A percentile compares a stretch with the other conserved stretches of the same genome.
These are phyloP conservation scores for Fusarium nelsonii DNA, from an alignment of 2,329 filamentous ascomycete species.

Conservation along the genomic window DNA sequence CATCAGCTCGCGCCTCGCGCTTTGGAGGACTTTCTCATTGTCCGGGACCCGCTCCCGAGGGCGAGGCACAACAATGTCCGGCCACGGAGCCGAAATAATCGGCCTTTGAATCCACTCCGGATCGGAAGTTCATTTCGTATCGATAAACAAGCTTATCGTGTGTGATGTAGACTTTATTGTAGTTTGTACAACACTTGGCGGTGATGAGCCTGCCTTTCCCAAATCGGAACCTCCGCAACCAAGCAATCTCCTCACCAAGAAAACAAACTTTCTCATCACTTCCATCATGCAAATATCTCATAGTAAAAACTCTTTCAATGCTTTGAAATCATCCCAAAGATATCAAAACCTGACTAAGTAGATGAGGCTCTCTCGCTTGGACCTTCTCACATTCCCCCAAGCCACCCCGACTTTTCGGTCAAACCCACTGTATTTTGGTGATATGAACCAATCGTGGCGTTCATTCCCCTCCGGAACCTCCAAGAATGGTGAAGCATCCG, in stretches of 20 bases:
- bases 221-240: slow-evolving; percentile 17
- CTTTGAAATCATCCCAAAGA: not conserved
- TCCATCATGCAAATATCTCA: not conserved
- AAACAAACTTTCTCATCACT: not conserved
- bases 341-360: slow-evolving; percentile 26
- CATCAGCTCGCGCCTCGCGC: not conserved
- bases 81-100: not conserved
- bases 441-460: slow-evolving; percentile 32
- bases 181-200: not conserved
- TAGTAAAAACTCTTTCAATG: not conserved
- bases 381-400: slow-evolving; percentile 32
- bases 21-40: slow-evolving; percentile 15
- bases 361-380: slow-evolving; percentile 30
- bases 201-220: not conserved
- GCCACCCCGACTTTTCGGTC: slow-evolving; percentile 39
- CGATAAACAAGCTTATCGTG: not conserved
- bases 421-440: slow-evolving; percentile 37
- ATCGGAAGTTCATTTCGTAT: not conserved
- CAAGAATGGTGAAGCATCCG: slow-evolving; percentile 37
- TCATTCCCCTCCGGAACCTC: slow-evolving; percentile 21
- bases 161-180: not conserved
- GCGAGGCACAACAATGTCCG: slow-evolving; percentile 6
- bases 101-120: not conserved
- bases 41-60: slow-evolving; percentile 25
- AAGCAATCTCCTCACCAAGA: not conserved